Percentiles rank a stretch among this genome's conserved stretches.
Conservation (phyloP, 179 eudicot species). For the Beta corolliflora region DNA sequence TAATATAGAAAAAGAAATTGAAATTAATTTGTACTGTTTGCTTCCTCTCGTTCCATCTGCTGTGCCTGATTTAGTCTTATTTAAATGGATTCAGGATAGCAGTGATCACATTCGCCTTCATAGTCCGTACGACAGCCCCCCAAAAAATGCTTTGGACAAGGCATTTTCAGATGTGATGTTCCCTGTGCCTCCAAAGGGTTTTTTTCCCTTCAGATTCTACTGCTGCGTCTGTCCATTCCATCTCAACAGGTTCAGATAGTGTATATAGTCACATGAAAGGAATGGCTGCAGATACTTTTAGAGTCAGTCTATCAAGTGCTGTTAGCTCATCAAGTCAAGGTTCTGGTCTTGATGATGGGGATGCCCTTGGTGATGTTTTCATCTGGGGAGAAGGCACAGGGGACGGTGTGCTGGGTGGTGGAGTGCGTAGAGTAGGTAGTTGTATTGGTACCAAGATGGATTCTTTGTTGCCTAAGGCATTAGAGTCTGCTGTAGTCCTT, state of each 20-base stretch:
- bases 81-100: conserved; percentile 61
- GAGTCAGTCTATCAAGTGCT: conserved; percentile 96
- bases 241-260: conserved; percentile 89
- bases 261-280: conserved; percentile 79
- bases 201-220: conserved; percentile 73
- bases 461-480: conserved; percentile 83
- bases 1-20: not conserved
- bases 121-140: conserved; percentile 94
- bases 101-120: conserved; percentile 73
- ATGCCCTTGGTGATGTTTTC: conserved; percentile 94
- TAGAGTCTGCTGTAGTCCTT: conserved; percentile 93
- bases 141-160: conserved; percentile 77
- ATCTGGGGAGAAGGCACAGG: conserved; percentile 98
- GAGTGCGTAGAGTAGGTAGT: conserved; percentile 62
- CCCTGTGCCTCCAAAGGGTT: conserved; percentile 70
- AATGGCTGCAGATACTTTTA: conserved; percentile 71
- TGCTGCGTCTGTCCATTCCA: conserved; percentile 71
- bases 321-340: conserved; percentile 99
- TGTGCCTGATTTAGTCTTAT: conserved; percentile 21
- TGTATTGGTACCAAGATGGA: conserved; percentile 62
- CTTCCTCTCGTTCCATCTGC: conserved; percentile 1
- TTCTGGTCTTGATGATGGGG: conserved; percentile 96
- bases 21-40: not conserved
- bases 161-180: conserved; percentile 77
- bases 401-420: conserved; percentile 90